Evolutionary conservation across 257 asterid species (phyloP), one percentile per base, ranked within the genome.

Genomic region (Solanum pinnatisectum): DNA sequence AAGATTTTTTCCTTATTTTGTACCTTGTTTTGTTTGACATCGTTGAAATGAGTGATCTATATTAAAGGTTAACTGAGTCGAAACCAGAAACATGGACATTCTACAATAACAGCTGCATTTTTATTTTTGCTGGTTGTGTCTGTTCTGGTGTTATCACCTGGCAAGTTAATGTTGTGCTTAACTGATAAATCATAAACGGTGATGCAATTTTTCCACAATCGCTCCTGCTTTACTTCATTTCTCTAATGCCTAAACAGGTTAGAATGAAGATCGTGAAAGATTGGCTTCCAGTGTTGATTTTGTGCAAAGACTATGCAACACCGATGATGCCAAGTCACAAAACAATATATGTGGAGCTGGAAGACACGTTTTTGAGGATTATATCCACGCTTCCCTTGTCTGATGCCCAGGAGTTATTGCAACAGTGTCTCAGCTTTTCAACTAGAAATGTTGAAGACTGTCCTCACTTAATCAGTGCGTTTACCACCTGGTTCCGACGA

Each of bases 401-500:
- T 20, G 98, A 94, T 70, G 92, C 98, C 2, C 98, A 94, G 86
- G 93, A 89, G 40, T 89, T 97, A 92, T 89, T 97, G 89, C 98
- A 94, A 91, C 96, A 94, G 90, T 97, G 99, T 89, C 96, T 96
- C 30, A 94, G 96, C 93, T 94, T 97, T 77, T 95, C 99, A 23
- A 96, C 99, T 84, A 95, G 98, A 37, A 94, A 92, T 63, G 94
- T 94, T 35, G 98, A 97, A 37, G 99, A 97, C 46, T 94, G 99
- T 89, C 98, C 96, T 67, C 98, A 97, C 92, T 91, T 97, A 94
- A 91, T 94, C 77, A 83, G 90, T 67, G 99, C 99, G n/a, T 96
- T 97, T 63, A 93, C 98, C 23, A 93, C 98, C 74, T 97, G 99
- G 99, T 95, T 96, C 91, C 96, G 98, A 32, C 98, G 98, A 76